Conservation (phyloP, 2,329 filamentous ascomycete genomes). For the Apiospora saccharicola region DNA sequence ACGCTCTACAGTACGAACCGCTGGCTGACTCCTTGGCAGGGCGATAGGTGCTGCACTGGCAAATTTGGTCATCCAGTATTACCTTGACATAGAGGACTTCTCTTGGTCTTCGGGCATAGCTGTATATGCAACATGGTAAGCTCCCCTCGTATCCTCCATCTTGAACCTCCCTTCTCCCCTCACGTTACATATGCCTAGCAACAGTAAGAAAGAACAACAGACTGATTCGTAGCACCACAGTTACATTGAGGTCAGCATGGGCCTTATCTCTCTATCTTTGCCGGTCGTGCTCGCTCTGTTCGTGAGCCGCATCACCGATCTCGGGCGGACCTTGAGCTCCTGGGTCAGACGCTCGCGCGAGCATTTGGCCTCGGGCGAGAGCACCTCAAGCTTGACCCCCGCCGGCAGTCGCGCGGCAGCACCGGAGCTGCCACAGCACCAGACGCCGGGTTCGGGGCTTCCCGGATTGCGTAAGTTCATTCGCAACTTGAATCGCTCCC, state of each 20-base stretch:
- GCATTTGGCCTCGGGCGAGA: neutral
- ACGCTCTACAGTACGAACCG: too few relatives aligned
- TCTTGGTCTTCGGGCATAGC: too few relatives aligned
- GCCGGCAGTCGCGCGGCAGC: neutral
- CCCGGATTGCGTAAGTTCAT: conserved; percentile 19
- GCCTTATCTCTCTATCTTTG: conserved; percentile 15
- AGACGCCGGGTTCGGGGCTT: neutral
- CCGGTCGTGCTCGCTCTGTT: conserved; percentile 27
- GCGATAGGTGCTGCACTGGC: too few relatives aligned
- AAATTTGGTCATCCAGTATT: too few relatives aligned
- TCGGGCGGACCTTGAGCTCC: conserved; percentile 22
- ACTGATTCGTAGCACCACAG: too few relatives aligned
- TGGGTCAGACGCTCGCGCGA: conserved; percentile 16
- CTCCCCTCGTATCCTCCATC: too few relatives aligned
- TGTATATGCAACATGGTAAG: too few relatives aligned
- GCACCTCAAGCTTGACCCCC: neutral
- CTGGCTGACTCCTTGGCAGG: too few relatives aligned
- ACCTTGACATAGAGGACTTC: too few relatives aligned
- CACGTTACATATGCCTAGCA: too few relatives aligned
- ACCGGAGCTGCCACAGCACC: neutral
- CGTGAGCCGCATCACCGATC: conserved; percentile 25
- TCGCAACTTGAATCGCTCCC: neutral
- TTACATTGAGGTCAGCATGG: neutral
- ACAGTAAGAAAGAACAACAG: too few relatives aligned
- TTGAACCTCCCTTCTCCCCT: too few relatives aligned